phyloP scores from a whole-genome alignment of 2,329 filamentous ascomycete species.

The Pseudocercospora eumusae region DNA sequence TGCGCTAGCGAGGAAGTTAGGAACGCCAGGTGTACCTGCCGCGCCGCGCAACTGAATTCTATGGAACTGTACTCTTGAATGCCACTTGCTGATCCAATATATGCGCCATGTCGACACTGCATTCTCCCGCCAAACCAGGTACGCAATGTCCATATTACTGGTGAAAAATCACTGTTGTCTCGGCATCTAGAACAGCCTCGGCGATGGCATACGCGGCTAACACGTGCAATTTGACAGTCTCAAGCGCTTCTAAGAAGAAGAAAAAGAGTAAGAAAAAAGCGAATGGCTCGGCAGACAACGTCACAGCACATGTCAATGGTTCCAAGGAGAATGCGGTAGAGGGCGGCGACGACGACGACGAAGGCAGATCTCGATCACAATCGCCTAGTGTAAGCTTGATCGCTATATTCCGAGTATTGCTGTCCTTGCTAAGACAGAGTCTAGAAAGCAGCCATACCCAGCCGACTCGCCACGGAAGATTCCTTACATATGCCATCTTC shows the following conservation, averaged over 20 bases:
- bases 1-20: not conserved
- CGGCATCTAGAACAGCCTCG: slow-evolving; percentile 17
- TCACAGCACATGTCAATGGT: slow-evolving; percentile 39
- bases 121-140: slow-evolving; percentile 26
- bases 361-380: slow-evolving; percentile 32
- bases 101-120: slow-evolving; percentile 25
- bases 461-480: slow-evolving; percentile 28
- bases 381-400: slow-evolving; percentile 24
- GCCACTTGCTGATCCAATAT: not conserved
- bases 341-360: slow-evolving; percentile 46
- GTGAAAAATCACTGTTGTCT: not conserved
- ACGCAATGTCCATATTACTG: slow-evolving; percentile 9
- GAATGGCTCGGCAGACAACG: slow-evolving; percentile 47
- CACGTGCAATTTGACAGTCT: slow-evolving; percentile 3
- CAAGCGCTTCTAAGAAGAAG: slow-evolving; percentile 51
- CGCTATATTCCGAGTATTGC: not conserved
- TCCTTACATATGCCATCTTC: slow-evolving; percentile 34
- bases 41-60: too few relatives aligned
- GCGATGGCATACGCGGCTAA: slow-evolving; percentile 11
- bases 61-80: not conserved
- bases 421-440: slow-evolving; percentile 2
- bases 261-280: slow-evolving; percentile 59
- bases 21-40: not conserved
- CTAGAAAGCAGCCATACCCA: slow-evolving; percentile 26
- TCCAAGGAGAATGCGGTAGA: slow-evolving; percentile 41